Evolutionary conservation across 2,329 filamentous ascomycete genomes (phyloP), one percentile per base, ranked within the genome.

Genomic region (Stylonectria norvegica): DNA sequence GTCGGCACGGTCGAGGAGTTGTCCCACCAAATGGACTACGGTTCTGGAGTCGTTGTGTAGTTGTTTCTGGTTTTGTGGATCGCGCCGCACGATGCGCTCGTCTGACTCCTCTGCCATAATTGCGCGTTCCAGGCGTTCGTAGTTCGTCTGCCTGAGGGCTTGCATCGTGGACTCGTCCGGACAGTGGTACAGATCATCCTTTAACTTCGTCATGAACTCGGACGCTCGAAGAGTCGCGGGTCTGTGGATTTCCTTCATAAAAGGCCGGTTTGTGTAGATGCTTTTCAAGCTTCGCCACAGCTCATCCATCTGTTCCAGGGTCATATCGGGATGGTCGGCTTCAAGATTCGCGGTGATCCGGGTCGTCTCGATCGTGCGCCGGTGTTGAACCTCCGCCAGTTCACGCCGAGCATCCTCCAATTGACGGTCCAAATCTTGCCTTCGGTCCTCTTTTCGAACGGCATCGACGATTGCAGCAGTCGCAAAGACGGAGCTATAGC

Each of bases 401-500:
- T 72, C 72, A 41, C 69, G 63, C 43, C 68, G 73, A 5, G 75
- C 73, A 38, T 76, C 69, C 19, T 75, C 72, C 49, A 87, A 75
- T 42, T 77, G 75, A 15, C 64, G 58, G 39, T 88, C 81, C 67
- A 85, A 78, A 48, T 82, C 73, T 46, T 69, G 70, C 33, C 76
- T 71, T 47, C 78, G 70, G 28, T 69, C 67, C 38, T 78, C 70
- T 58, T 87, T 86, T 20, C 66, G 60, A 19, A 70, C 67, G 5
- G 77, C 76, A 59, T 89, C 85, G 20, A 77, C 66, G 3, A 84
- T 67, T 9, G 81, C 74, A 2, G 81, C 83, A 2, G 79, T 77
- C 5, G 79, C 82, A 54, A 86, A 76, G 38, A 84, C 75, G 22
- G 80, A 78, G 18, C 83, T 83, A 56, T 86, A 87, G 59, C 75